Conservation (phyloP, 1,139 yeast species). For the Zhuliangozyma blackwelliae region DNA sequence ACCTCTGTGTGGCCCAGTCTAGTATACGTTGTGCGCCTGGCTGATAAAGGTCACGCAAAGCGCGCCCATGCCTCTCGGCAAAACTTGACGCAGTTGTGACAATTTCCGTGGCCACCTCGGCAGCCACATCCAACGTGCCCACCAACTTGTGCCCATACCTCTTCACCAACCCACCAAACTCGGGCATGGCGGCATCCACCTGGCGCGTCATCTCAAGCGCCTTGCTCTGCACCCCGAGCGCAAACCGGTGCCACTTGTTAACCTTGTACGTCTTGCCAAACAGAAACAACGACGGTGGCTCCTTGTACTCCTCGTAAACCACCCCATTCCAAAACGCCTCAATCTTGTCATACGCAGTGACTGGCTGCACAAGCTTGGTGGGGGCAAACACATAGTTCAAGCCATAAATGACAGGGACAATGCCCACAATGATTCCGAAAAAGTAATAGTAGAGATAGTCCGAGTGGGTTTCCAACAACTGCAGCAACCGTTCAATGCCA, state of each 20-base stretch:
- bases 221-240: background rate
- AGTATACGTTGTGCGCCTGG: too few relatives aligned
- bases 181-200: too few relatives aligned
- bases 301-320: conserved; percentile 11
- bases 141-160: too few relatives aligned
- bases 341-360: conserved; percentile 8
- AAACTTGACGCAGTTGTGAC: too few relatives aligned
- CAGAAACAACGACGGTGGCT: conserved; percentile 2
- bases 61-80: too few relatives aligned
- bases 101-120: too few relatives aligned
- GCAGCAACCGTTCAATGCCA: conserved; percentile 8
- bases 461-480: conserved; percentile 15
- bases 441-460: conserved; percentile 17
- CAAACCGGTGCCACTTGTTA: conserved; percentile 5
- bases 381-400: conserved; percentile 1
- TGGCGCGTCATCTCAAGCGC: too few relatives aligned
- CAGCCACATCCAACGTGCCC: too few relatives aligned
- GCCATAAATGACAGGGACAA: background rate
- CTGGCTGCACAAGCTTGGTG: conserved; percentile 3
- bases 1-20: too few relatives aligned
- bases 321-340: conserved; percentile 8
- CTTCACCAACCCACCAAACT: too few relatives aligned
- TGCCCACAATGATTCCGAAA: conserved; percentile 7
- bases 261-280: conserved; percentile 5
- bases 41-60: too few relatives aligned